Evolutionary conservation across 2,329 filamentous ascomycete genomes (phyloP), one percentile per base, ranked within the genome.

Genomic region (Phoma sp.): DNA sequence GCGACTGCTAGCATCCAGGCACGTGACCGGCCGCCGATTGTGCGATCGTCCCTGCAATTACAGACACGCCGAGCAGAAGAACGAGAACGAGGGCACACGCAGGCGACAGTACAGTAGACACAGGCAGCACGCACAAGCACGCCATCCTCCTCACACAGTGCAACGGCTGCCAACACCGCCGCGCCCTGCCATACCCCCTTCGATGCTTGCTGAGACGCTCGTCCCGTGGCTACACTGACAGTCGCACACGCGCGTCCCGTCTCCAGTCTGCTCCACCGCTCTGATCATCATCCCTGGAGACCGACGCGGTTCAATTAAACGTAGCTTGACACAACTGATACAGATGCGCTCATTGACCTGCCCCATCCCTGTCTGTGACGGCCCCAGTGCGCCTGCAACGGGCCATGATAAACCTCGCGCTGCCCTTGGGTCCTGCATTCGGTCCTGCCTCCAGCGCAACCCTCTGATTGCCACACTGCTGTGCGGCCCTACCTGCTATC

Each of bases 291-390:
- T 45, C 42, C 49, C 42, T 42, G 42, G 42, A 42, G 15, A 40
- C 46, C 37, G 29, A 42, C 29, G 29, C 48, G 42, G 46, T 45
- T 32, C 40, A 53, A 52, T 48, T 52, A 56, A 50, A 50, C 36
- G 47, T 47, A 56, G 49, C 48, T 47, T 46, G 49, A 53, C 51
- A 62, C 63, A 65, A 49, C 53, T 59, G 60, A 59, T 65, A 65
- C 59, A 61, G 42, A 47, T 50, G 48, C 58, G 38, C 59, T 57
- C 50, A 57, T 59, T 34, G 50, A 57, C 57, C 38, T 49, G 56
- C 49, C 57, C 36, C 51, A 56, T 46, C 36, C 53, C 43, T 48
- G 53, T 45, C 55, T 52, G 52, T 52, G 59, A 52, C 51, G 47
- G 42, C 48, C 59, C 59, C 60, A 59, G 51, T 34, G 25, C 46